These are phyloP conservation scores for Zostera marina DNA, from an alignment of 116 monocot genomes.

Conservation along the genomic window DNA sequence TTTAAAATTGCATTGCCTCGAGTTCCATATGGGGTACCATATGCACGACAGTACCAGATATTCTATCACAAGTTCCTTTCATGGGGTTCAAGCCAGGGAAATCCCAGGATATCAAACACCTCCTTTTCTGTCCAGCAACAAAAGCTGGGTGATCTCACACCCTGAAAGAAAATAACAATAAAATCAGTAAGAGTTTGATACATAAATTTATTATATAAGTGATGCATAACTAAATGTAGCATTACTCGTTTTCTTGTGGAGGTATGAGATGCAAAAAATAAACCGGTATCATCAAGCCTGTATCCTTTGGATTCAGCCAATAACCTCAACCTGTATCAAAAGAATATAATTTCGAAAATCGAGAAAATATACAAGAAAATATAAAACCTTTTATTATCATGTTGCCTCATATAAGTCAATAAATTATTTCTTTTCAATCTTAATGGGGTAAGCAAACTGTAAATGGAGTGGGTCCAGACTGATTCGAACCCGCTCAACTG, in stretches of 20 bases:
- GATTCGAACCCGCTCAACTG: too few relatives aligned
- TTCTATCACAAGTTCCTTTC: constrained; percentile 69
- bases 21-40: too few relatives aligned
- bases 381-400: too few relatives aligned
- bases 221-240: neutral
- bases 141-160: constrained; percentile 36
- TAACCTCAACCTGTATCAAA: constrained; percentile 56
- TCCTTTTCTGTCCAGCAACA: constrained; percentile 62
- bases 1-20: too few relatives aligned
- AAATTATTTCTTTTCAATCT: too few relatives aligned
- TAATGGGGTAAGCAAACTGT: too few relatives aligned
- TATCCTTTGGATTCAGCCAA: constrained; percentile 95
- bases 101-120: constrained; percentile 84
- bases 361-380: too few relatives aligned
- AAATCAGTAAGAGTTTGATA: neutral
- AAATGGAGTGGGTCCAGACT: too few relatives aligned
- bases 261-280: constrained; percentile 55
- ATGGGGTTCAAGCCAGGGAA: constrained; percentile 85
- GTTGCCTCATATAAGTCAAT: too few relatives aligned
- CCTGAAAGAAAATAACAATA: constrained; percentile 16
- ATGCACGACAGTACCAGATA: too few relatives aligned
- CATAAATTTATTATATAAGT: neutral
- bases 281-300: constrained; percentile 80
- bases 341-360: neutral
- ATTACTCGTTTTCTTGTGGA: constrained; percentile 49